These are phyloP conservation scores for Pichia inconspicua DNA, from an alignment of 1,139 yeast genomes.

Conservation along the genomic window DNA sequence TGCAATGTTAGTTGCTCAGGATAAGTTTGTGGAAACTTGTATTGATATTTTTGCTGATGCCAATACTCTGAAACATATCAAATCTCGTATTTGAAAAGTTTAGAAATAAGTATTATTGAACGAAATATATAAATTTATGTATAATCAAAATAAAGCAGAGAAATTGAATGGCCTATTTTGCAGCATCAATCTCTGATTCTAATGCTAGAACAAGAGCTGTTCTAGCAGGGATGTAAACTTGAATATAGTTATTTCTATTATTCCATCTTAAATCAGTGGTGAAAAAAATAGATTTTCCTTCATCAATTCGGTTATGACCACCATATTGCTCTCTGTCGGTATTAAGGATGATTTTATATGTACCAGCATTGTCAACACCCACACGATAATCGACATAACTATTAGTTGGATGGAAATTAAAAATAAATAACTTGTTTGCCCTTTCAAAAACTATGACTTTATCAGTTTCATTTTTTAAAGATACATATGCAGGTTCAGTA, in stretches of 20 bases:
- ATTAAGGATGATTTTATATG: slow-evolving; percentile 64
- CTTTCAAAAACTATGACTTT: slow-evolving; percentile 86
- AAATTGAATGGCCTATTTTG: not conserved
- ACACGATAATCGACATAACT: slow-evolving; percentile 82
- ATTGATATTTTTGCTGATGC: slow-evolving; percentile 14
- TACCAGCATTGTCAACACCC: slow-evolving; percentile 78
- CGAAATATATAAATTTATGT: not conserved
- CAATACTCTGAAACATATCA: not conserved
- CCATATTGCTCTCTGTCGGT: slow-evolving; percentile 69
- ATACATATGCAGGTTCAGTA: slow-evolving; percentile 67
- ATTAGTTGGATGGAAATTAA: slow-evolving; percentile 81
- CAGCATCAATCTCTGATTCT: slow-evolving; percentile 19
- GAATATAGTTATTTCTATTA: slow-evolving; percentile 63
- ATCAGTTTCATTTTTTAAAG: slow-evolving; percentile 81
- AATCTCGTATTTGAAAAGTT: not conserved
- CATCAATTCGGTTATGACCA: slow-evolving; percentile 73
- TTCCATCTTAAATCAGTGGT: slow-evolving; percentile 80
- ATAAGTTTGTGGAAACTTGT: slow-evolving; percentile 18
- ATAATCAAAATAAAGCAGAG: not conserved
- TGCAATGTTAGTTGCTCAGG: slow-evolving; percentile 15
- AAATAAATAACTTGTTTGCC: slow-evolving; percentile 73
- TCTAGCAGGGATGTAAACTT: slow-evolving; percentile 79
- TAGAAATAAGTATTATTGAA: not conserved
- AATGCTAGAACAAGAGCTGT: slow-evolving; percentile 67
- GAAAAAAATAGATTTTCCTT: slow-evolving; percentile 43